Evolutionary conservation across 768 basidiomycete genomes (phyloP), one percentile per base, ranked within the genome.

Genomic region (Mycena chlorophos): DNA sequence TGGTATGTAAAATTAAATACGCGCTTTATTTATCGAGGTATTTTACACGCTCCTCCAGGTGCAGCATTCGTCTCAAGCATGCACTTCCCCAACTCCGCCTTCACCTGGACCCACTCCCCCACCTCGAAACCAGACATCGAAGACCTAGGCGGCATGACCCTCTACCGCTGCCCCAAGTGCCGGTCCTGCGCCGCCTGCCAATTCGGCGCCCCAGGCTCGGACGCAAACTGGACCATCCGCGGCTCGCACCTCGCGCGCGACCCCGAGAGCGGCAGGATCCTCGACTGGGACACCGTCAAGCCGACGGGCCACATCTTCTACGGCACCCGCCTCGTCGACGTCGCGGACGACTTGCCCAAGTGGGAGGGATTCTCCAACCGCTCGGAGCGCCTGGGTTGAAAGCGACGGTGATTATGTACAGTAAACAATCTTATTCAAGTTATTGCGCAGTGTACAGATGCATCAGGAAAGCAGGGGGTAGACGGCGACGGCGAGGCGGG

Each of bases 291-390:
- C 4, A 53, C 28, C 10, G 51, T 63, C 19, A 61, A 55, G 34
- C 62, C 62, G 5, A 58, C 56, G 5, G 16, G 28, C 2, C 62
- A 63, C 28, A 63, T 63, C 17, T 58, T 56, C 19, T 63, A 63
- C 30, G 46, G 37, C n/a, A 63, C 52, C 1, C 31, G 58, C 16
- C 38, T 63, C 1, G 40, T 63, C 2, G 54, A 63, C 26, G 54
- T 63, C 10, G 52, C 51, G 22, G 54, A 59, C 16, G 37, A 49
- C 26, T 26, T 61, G 38, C 55, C 53, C 17, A 62, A 61, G 43
- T 63, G 60, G 58, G 60, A 55, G 23, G 55, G 62, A 0, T 56
- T 37, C 28, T 19, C 30, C 0, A 19, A 23, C 4, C 1, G 30
- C 1, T 54, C 53, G 4, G 27, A 20, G 31, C 64, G 53, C 8